Percentiles rank a stretch among this genome's conserved stretches.
Evolutionary conservation across 495 filamentous ascomycete species (phyloP).

Genomic region (Tuber calosporum): DNA sequence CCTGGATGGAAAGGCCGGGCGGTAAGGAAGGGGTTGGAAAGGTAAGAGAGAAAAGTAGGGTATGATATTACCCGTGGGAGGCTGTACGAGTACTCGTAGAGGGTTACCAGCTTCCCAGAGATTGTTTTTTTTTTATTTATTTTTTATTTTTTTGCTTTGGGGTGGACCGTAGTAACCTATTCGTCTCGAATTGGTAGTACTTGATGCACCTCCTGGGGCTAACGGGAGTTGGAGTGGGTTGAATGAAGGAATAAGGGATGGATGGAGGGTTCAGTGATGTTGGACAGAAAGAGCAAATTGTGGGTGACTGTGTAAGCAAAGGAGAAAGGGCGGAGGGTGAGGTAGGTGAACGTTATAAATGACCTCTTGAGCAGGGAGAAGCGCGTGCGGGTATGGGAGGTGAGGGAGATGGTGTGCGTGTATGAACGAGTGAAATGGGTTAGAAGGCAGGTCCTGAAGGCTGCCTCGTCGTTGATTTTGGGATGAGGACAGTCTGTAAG

Average conservation of each 20-base stretch:
- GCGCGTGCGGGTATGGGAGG: not conserved
- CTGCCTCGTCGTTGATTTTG: not conserved
- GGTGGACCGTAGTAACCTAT: conserved; percentile 15
- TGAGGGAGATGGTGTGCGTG: not conserved
- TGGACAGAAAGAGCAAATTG: conserved; percentile 17
- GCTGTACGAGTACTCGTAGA: too few species aligned
- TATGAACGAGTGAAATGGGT: not conserved
- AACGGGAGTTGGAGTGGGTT: conserved; percentile 22
- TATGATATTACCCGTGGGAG: too few species aligned
- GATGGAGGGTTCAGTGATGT: conserved; percentile 18
- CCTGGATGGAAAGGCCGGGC: conserved; percentile 7
- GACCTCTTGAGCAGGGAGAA: not conserved
- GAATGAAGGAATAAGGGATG: conserved; percentile 27
- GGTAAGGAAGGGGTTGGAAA: conserved; percentile 7
- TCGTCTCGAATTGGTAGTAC: not conserved
- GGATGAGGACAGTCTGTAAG: not conserved
- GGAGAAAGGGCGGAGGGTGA: conserved; percentile 2
- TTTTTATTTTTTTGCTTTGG: conserved; percentile 26
- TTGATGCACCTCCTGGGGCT: conserved; percentile 23
- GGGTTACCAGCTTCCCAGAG: too few species aligned
- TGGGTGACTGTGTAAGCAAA: conserved; percentile 10
- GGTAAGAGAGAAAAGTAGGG: conserved; percentile 20
- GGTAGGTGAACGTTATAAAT: not conserved
- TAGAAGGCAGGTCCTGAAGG: not conserved
- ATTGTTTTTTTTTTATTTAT: too few species aligned